A percentile compares a stretch with the other conserved stretches of the same genome.
These are phyloP conservation scores for Oxytropis ochrocephala DNA, from an alignment of 306 rosid species.

Conservation along the genomic window DNA sequence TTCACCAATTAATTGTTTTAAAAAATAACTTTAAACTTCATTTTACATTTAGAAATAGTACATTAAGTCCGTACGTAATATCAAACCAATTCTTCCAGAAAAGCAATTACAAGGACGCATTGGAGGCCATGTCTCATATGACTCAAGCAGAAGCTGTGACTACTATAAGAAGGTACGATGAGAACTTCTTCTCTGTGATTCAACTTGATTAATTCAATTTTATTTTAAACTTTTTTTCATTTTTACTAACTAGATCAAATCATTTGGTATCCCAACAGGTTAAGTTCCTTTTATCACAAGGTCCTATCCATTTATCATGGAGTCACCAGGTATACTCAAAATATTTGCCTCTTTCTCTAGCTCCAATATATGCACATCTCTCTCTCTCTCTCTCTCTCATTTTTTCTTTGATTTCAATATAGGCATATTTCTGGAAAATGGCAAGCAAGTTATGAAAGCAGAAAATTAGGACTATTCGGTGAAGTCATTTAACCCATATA, in stretches of 20 bases:
- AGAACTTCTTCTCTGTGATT: neutral
- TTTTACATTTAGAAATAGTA: too few relatives aligned
- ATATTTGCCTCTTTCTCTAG: neutral
- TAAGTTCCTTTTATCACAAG: neutral
- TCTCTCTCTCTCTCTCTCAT: neutral
- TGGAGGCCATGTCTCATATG: neutral
- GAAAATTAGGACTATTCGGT: conserved; percentile 2
- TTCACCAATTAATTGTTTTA: too few relatives aligned
- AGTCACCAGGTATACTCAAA: conserved; percentile 25
- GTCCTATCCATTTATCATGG: conserved; percentile 28
- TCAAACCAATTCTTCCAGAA: neutral
- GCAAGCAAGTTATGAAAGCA: neutral
- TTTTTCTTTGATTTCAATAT: neutral
- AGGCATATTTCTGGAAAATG: neutral
- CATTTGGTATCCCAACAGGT: neutral
- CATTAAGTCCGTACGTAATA: neutral
- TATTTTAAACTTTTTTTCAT: too few relatives aligned
- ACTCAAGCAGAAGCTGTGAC: neutral
- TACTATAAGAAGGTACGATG: neutral
- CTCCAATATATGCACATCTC: neutral
- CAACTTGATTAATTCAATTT: neutral
- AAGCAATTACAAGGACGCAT: neutral
- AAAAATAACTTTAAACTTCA: too few relatives aligned
- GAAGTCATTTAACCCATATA: neutral
- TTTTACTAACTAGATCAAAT: neutral